Evolutionary conservation across 495 filamentous ascomycete species (phyloP), one percentile per base, ranked within the genome.

Genomic region (Cenococcum geophilum): DNA sequence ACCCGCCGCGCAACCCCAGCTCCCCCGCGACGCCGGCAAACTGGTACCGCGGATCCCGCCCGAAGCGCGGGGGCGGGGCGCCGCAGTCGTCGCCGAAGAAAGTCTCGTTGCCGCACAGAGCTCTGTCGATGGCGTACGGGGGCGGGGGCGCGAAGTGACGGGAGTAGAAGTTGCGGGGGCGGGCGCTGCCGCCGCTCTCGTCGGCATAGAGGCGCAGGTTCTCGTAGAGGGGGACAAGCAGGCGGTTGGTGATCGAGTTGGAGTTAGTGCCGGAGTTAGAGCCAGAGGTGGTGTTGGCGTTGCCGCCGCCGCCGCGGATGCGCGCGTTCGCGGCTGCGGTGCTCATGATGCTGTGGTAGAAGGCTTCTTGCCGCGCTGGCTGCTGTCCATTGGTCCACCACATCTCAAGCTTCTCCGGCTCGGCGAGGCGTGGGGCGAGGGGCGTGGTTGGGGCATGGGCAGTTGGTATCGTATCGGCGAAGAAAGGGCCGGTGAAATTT

Each of bases 351-450:
- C 21, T 64, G 16, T 66, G 58, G 55, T 35, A 67, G 54, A 62
- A 61, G 8, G 69, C 70, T 50, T 74, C 55, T 23, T 72, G 70
- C 8, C 72, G 61, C 0, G 55, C 62, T 20, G 67, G 70, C 9
- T 58, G 71, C 43, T 66, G 70, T 6, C 67, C 67, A 35, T 64
- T 58, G 11, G 43, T 58, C 59, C 70, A 75, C 73, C 73, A 75
- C 22, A 65, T 64, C 16, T 59, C 47, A 1, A 73, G 55, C 43
- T 66, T 57, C 34, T 66, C 60, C 10, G 68, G 57, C 18, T 64
- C 51, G 55, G 37, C 25, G 12, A 42, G 42, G 14, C 32, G 56
- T n/a, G 52, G 18, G 3, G 59, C 22, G 32, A 63, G 57, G 16
- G 60, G 32, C 2, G 51, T 48, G 6, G 55, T 59, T 10, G 63